Evolutionary conservation across 371 early-diverging fungal species (phyloP).

Genomic region (Mucor velutinosus): DNA sequence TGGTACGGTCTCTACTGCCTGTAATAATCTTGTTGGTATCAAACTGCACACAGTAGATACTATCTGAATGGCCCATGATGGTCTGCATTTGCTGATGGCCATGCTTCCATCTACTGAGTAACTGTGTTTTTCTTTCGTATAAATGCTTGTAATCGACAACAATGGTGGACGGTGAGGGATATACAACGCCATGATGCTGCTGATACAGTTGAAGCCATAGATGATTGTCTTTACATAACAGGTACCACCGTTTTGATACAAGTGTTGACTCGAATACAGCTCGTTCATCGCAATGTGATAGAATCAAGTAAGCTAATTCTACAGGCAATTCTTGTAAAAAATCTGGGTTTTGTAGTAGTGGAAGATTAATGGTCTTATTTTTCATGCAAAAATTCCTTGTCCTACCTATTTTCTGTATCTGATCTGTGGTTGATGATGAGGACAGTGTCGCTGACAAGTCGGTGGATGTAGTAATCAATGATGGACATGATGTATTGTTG

Average conservation of each 20-base stretch:
- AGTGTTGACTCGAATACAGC: neutral
- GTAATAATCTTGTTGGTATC: slow-evolving; percentile 77
- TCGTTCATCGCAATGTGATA: slow-evolving; percentile 14
- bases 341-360: slow-evolving; percentile 7
- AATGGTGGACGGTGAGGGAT: neutral
- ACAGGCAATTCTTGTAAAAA: slow-evolving; percentile 8
- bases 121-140: slow-evolving; percentile 5
- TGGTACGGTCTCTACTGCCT: slow-evolving; percentile 88
- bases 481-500: slow-evolving; percentile 3
- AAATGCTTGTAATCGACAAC: slow-evolving; percentile 10
- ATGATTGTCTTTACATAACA: slow-evolving; percentile 17
- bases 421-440: neutral
- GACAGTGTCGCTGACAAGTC: neutral
- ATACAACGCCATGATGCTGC: slow-evolving; percentile 1
- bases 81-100: slow-evolving; percentile 4
- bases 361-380: neutral
- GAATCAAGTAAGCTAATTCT: slow-evolving; percentile 14
- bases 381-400: neutral
- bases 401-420: neutral
- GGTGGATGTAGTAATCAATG: neutral
- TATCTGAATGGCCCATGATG: slow-evolving; percentile 81
- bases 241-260: slow-evolving; percentile 14
- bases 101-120: slow-evolving; percentile 22
- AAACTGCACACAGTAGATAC: slow-evolving; percentile 92
- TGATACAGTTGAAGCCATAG: slow-evolving; percentile 17